Conservation (phyloP, 306 rosid species). For the Glycine latifolia region DNA sequence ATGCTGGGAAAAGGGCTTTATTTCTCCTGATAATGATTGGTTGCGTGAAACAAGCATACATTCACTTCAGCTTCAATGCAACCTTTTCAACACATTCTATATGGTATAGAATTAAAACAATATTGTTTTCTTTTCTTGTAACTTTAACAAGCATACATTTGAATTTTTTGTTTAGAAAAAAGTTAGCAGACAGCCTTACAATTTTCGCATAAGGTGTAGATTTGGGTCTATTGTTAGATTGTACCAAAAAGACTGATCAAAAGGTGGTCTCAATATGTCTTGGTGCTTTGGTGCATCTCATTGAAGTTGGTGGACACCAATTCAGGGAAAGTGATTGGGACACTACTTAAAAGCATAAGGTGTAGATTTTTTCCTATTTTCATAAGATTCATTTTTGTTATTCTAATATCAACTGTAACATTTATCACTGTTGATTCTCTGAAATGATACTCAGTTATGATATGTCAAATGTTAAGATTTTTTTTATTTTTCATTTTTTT, state of each 20-base stretch:
- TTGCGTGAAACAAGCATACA: conserved; percentile 95
- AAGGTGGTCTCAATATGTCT: conserved; percentile 37
- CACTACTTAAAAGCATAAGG: not conserved
- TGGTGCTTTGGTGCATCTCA: conserved; percentile 95
- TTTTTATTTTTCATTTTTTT: too few relatives aligned
- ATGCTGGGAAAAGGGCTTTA: conserved; percentile 82
- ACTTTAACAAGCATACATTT: conserved; percentile 17
- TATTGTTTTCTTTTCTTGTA: conserved; percentile 26
- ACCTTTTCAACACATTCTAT: conserved; percentile 97
- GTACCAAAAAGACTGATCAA: too few relatives aligned
- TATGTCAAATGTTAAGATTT: too few relatives aligned
- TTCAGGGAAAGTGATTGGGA: conserved; percentile 96
- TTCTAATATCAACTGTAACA: conserved; percentile 36
- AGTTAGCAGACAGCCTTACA: not conserved
- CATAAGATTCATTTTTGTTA: not conserved
- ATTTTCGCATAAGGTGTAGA: too few relatives aligned
- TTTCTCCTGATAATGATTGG: conserved; percentile 81
- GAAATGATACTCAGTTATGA: too few relatives aligned
- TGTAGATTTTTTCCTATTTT: too few relatives aligned
- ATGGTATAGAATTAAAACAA: conserved; percentile 63
- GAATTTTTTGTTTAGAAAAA: not conserved
- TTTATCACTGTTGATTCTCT: not conserved
- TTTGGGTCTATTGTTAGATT: too few relatives aligned
- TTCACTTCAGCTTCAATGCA: conserved; percentile 96
- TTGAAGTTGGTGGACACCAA: conserved; percentile 99